Base-by-base conservation (phyloP, 495 filamentous ascomycete genomes). In the Xylaria acuta region DNA sequence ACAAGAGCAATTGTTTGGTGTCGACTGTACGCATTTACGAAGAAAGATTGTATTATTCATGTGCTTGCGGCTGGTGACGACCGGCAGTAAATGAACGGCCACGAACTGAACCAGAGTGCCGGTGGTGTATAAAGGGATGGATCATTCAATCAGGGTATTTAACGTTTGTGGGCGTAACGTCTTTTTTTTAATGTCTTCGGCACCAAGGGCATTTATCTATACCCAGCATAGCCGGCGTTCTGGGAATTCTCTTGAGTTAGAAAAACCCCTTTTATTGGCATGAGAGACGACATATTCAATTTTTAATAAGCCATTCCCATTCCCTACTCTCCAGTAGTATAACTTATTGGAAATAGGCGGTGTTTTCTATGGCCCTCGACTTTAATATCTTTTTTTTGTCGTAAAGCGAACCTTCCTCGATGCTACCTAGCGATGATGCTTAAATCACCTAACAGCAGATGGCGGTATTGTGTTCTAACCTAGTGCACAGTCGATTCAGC, bases 201-300 rank as follows among this genome's bases (percentile, higher is more conserved):
- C 70, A 67, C 53, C 63, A 32, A 59, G 70, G 63, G 63, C 70
- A 66, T 72, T 30, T 38, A 60, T 36, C 58, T 72, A 72, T 72
- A 72, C 70, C 70, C 63, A 66, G 40, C 70, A 72, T 72, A 64
- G 70, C 63, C 60, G 70, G 70, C 70, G 70, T 72, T 72, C 20
- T 60, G 30, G 69, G 47, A 22, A 54, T 64, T 64, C 45, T 53
- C n/a, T 47, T 45, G 56, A 64, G 59, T 41, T 64, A 32, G 36
- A 64, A 71, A 14, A 32, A 3, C 27, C 36, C 34, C 53, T 51
- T 56, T 43, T 60, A 30, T 72, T 59, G 32, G 16, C 58, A 67
- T 67, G 69, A 71, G 69, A 64, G 41, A 71, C 64, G 69, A 71
- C 0, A 63, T 25, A 64, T 65, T 53, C 22, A n/a, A 63, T 51